Evolutionary conservation across 179 eudicot genomes (phyloP), one percentile per base, ranked within the genome.

Genomic region (Silene noctiflora): DNA sequence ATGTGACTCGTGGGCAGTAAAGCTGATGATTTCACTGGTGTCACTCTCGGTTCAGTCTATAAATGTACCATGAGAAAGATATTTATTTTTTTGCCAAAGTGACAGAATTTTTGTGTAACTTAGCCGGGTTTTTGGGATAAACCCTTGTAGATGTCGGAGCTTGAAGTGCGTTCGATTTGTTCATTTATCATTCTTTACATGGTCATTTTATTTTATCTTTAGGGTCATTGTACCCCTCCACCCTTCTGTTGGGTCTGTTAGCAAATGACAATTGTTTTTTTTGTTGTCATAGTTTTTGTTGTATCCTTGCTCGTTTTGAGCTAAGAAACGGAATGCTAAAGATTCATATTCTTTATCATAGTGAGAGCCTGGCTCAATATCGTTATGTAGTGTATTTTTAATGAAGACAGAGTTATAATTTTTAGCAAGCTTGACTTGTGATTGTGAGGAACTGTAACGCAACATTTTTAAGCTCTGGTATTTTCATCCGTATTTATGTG

Each of bases 121-220:
- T 81, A 74, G 76, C 59, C 25, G 83, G 70, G 77, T 80, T 75
- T 39, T 72, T 66, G 72, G 27, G 44, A 63, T 62, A 69, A 67
- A 78, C 76, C 79, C 79, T 46, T 16, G 77, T 78, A 65, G 77
- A 65, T 17, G 70, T 65, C 72, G 79, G 69, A 80, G 77, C 70
- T 58, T 17, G 65, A 21, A 61, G 78, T 70, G 78, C 78, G 60
- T 78, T 75, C 44, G 78, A 73, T 68, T 68, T 73, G 78, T 75
- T 78, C 20, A 75, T 74, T 77, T 55, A 24, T 71, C 81, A 76
- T 78, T 78, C 75, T 53, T 78, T 74, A 71, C 65, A 78, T 29
- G 63, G 46, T 68, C 46, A 42, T 53, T 70, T 69, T 64, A 44
- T 56, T 65, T 29, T 75, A 1, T 48, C 31, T 27, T 22, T 55